Conservation (phyloP, 208 protist genomes). For the Leishmania braziliensis region DNA sequence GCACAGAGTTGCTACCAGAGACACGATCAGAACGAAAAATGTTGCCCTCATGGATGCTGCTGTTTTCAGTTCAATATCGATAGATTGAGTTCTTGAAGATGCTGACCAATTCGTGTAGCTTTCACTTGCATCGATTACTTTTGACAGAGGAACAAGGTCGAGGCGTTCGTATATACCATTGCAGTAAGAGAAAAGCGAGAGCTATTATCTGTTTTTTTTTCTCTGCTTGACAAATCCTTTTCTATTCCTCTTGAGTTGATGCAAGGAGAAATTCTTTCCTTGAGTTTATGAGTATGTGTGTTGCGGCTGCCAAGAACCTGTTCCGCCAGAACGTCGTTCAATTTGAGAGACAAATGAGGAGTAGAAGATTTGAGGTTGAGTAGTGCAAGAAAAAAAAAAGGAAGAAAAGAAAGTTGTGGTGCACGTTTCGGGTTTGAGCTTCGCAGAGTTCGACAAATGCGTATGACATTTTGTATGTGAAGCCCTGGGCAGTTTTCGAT, state of each 20-base stretch:
- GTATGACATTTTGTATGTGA: neutral
- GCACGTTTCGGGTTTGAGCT: neutral
- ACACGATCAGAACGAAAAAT: constrained; percentile 13
- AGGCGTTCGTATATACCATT: neutral
- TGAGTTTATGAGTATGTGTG: neutral
- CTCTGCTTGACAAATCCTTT: neutral
- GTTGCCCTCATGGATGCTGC: constrained; percentile 2
- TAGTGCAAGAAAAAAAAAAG: neutral
- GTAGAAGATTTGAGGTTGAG: neutral
- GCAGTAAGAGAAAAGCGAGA: neutral
- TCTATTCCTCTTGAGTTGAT: neutral
- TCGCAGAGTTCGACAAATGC: neutral
- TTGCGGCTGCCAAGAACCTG: neutral
- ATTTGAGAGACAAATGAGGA: neutral
- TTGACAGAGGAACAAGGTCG: neutral
- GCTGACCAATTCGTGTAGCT: neutral
- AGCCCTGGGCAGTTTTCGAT: neutral
- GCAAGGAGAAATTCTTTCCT: neutral
- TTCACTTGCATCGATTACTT: neutral
- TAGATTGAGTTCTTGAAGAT: neutral
- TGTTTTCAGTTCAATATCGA: neutral
- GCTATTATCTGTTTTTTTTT: neutral
- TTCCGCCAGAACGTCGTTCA: neutral
- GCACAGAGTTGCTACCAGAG: constrained; percentile 19
- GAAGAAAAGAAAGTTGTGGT: neutral